Conservation (phyloP, 1,284 basidiomycete genomes). For the Retiboletus flavoniger region DNA sequence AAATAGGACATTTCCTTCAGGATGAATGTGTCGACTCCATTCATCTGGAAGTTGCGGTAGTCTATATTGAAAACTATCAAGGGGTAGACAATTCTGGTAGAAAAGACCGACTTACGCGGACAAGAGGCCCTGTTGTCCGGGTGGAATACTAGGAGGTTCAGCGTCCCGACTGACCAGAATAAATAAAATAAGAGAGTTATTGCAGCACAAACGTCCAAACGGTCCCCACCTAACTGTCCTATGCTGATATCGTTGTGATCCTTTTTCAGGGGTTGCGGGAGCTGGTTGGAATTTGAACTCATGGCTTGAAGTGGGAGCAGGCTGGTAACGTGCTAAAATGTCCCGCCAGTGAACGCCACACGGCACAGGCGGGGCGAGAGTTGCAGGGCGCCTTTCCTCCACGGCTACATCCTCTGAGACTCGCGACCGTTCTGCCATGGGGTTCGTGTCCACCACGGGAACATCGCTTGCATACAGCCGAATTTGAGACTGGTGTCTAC, state of each 20-base stretch:
- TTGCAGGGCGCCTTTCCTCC: not conserved
- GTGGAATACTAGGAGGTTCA: constrained; percentile 1
- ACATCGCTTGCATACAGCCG: not conserved
- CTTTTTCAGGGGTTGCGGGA: constrained; percentile 16
- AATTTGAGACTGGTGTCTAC: not conserved
- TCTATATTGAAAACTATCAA: constrained; percentile 7
- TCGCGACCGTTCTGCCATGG: not conserved
- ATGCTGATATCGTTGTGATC: constrained; percentile 15
- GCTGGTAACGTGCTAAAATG: not conserved
- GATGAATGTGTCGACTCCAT: constrained; percentile 19
- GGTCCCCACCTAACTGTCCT: constrained; percentile 8
- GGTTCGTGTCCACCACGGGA: not conserved
- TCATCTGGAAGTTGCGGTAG: not conserved
- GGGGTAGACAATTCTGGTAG: not conserved
- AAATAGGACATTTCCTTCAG: constrained; percentile 19
- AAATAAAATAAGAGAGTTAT: not conserved
- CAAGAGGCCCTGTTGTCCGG: constrained; percentile 17
- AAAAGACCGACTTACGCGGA: constrained; percentile 4
- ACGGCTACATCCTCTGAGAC: not conserved
- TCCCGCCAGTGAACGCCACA: not conserved
- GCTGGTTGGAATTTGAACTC: not conserved
- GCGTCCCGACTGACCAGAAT: not conserved
- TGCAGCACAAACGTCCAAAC: not conserved
- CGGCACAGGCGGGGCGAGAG: not conserved
- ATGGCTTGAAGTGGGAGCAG: not conserved